phyloP scores from a whole-genome alignment of 306 rosid species.

The Medicago arabica region DNA sequence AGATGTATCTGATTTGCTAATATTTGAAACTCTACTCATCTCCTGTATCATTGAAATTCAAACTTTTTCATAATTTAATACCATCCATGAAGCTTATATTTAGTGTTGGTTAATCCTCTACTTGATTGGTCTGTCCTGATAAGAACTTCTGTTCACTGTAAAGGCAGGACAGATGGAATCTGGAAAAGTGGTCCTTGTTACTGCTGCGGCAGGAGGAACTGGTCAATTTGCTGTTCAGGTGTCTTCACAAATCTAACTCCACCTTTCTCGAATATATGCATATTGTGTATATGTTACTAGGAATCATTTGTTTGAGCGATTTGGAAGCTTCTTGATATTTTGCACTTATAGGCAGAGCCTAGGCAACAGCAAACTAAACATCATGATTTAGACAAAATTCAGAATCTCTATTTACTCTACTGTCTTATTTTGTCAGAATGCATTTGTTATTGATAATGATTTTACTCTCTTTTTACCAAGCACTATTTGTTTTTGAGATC shows the following conservation, averaged over 20 bases:
- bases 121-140: constrained; percentile 38
- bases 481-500: constrained; percentile 28
- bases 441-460: constrained; percentile 11
- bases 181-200: constrained; percentile 86
- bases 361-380: neutral
- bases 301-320: constrained; percentile 14
- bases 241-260: constrained; percentile 31
- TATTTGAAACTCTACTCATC: constrained; percentile 33
- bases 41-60: constrained; percentile 8
- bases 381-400: constrained; percentile 12
- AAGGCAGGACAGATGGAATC: constrained; percentile 93
- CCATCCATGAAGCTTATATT: constrained; percentile 21
- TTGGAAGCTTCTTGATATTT: constrained; percentile 29
- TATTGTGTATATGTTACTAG: constrained; percentile 28
- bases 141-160: constrained; percentile 32
- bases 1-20: constrained; percentile 26
- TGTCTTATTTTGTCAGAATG: neutral
- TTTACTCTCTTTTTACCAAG: constrained; percentile 28
- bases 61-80: constrained; percentile 9
- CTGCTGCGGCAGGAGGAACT: constrained; percentile 99
- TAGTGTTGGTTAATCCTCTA: constrained; percentile 27
- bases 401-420: constrained; percentile 12
- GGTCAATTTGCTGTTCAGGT: constrained; percentile 99
- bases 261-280: constrained; percentile 29
- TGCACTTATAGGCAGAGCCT: constrained; percentile 7